Evolutionary conservation across 1,284 basidiomycete genomes (phyloP), one percentile per base, ranked within the genome.

Genomic region (Ceratobasidium sp.): DNA sequence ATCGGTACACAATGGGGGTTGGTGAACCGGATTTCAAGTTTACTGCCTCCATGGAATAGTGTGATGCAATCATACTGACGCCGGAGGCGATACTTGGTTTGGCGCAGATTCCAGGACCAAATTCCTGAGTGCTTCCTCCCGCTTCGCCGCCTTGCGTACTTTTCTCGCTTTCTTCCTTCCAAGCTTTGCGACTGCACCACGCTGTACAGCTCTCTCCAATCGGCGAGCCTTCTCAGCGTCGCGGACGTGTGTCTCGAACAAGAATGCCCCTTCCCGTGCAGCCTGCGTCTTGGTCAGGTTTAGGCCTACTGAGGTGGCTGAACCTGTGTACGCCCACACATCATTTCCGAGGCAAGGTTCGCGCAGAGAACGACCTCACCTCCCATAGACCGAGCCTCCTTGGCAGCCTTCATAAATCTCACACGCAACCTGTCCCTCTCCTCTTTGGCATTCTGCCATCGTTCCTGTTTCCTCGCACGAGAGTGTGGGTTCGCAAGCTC

Each of bases 401-500:
- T 77, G 76, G 92, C 91, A 11, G 82, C 82, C 28, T 81, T 79
- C 64, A 87, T 81, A 75, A 86, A 85, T 73, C 86, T 81, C 74
- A 84, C 81, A 66, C 89, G 81, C 70, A 88, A 81, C 18, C 54
- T 38, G 46, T 73, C 72, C 2, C 44, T 8, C 38, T 59, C 61
- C 18, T 80, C 79, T 54, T 84, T 83, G 75, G 83, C 83, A 6
- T 83, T 82, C 77, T 90, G 85, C 88, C 89, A 92, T 74, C 92
- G 86, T 56, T 83, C 82, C 76, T 90, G 87, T 78, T 90, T 92
- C 83, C 91, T 92, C 9, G 89, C 88, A 25, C 90, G 87, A 14
- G 89, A 87, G 77, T 92, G 89, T 38, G 90, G 91, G 79, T 92
- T 92, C 28, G 89, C 84, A 49, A 93, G 85, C 77, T 93, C 91